phyloP scores from a whole-genome alignment of 2,329 filamentous ascomycete genomes.

The Fusarium sp. region DNA sequence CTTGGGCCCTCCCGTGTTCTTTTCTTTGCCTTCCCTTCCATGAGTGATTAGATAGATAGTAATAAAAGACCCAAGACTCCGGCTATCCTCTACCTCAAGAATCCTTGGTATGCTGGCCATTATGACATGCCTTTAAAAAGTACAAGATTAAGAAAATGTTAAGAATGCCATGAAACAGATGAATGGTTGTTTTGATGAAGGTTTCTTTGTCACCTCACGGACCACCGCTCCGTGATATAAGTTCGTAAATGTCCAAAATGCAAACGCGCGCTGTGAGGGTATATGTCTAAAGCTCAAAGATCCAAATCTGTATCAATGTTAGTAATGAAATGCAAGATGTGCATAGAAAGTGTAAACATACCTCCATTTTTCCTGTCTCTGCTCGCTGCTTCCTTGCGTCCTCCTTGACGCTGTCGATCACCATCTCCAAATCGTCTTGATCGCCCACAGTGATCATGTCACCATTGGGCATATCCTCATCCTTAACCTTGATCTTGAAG shows the following conservation, averaged over 20 bases:
- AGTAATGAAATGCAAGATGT: constrained; percentile 38
- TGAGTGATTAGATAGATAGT: constrained; percentile 31
- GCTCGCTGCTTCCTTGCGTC: constrained; percentile 77
- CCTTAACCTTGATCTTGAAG: constrained; percentile 90
- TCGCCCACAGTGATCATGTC: constrained; percentile 99
- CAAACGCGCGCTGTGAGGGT: constrained; percentile 45
- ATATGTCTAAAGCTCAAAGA: constrained; percentile 56
- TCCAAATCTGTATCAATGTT: constrained; percentile 59
- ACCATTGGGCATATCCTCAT: constrained; percentile 79
- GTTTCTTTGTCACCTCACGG: constrained; percentile 15
- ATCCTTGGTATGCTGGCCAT: constrained; percentile 29
- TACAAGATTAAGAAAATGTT: constrained; percentile 39
- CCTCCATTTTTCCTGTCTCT: constrained; percentile 95
- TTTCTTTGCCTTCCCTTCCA: constrained; percentile 14
- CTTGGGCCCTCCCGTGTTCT: constrained; percentile 25
- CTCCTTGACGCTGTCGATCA: constrained; percentile 76
- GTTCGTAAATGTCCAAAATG: constrained; percentile 38
- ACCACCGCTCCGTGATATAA: constrained; percentile 40
- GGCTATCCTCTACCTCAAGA: constrained; percentile 35
- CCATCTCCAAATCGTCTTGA: constrained; percentile 94
- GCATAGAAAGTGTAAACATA: constrained; percentile 62
- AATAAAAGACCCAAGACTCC: constrained; percentile 31
- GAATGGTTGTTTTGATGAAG: constrained; percentile 6
- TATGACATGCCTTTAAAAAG: constrained; percentile 25
- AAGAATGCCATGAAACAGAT: constrained; percentile 21